Evolutionary conservation across 2,329 filamentous ascomycete genomes (phyloP), one percentile per base, ranked within the genome.

Genomic region (Talaromyces sp.): DNA sequence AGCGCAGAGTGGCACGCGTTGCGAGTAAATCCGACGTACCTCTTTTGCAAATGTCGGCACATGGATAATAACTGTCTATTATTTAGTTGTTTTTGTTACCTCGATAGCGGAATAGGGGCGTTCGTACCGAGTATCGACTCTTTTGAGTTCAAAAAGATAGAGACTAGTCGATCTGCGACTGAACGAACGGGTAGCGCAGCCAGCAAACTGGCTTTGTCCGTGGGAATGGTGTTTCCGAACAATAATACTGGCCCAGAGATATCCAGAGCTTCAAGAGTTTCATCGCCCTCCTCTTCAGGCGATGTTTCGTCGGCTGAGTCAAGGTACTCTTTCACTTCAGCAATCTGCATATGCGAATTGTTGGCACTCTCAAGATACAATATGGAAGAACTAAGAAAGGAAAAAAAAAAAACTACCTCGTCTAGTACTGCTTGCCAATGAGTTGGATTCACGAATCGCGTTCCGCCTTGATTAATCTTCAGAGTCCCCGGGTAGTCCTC

Each of bases 11-110:
- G n/a, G 5, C 14, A 27, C 14, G n/a, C 1, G 7, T 14, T 55
- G 31, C 35, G 43, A 7, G 11, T 8, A 8, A 12, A 2, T 12
- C 8, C 19, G 24, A 27, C 59, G 29, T 54, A 67, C 66, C 57
- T 68, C 64, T 52, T 56, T 57, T 32, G 56, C 60, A 19, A 68
- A 68, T 31, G 64, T 66, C 2, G 63, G 64, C 7, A 61, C 56
- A 32, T 68, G 66, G 7, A 66, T 63, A 29, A 67, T 50, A 4
- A 63, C 66, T 68, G n/a, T 31, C 12, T 21, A 26, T 19, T 32
- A 3, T 11, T 52, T n/a, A 52, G 48, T 14, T 52, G 29, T 52
- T 3, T 27, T 8, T 10, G 17, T 7, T 52, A n/a, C 27, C 19
- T 17, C 0, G 26, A 29, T 29, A 17, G 7, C 7, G 10, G 17